phyloP scores from a whole-genome alignment of 2,329 filamentous ascomycete species.

The Didymella arachidicola region DNA sequence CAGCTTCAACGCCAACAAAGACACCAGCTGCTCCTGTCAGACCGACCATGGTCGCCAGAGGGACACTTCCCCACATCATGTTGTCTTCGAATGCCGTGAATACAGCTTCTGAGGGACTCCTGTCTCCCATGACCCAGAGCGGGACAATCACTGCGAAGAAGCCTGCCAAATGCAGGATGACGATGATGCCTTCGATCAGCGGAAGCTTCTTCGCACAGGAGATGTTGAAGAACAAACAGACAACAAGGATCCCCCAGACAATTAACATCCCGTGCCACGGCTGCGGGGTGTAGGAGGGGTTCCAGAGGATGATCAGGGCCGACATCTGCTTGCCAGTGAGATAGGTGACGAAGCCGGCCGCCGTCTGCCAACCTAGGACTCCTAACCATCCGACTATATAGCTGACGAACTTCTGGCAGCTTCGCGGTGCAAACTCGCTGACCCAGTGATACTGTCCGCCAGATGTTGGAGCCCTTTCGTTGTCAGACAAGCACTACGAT shows the following conservation, averaged over 20 bases:
- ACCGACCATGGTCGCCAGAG: constrained; percentile 46
- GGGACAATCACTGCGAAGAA: constrained; percentile 52
- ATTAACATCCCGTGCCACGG: constrained; percentile 59
- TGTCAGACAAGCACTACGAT: neutral
- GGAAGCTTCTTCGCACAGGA: constrained; percentile 47
- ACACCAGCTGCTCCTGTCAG: constrained; percentile 36
- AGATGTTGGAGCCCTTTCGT: constrained; percentile 25
- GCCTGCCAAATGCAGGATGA: constrained; percentile 48
- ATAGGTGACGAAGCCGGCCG: constrained; percentile 32
- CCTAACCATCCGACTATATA: constrained; percentile 51
- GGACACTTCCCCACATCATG: constrained; percentile 46
- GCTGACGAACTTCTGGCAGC: constrained; percentile 23
- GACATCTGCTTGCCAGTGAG: constrained; percentile 44
- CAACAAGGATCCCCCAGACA: constrained; percentile 39
- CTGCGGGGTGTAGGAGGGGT: constrained; percentile 49
- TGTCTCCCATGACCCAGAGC: constrained; percentile 36
- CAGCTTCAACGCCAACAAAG: constrained; percentile 36
- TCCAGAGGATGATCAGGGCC: constrained; percentile 49
- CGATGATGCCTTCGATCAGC: constrained; percentile 36
- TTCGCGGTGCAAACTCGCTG: constrained; percentile 44
- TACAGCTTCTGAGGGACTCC: constrained; percentile 23
- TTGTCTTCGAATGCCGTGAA: constrained; percentile 43
- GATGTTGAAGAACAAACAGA: constrained; percentile 53
- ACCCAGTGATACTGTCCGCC: constrained; percentile 32
- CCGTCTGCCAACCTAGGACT: constrained; percentile 49